These are phyloP conservation scores for Endocalyx cinctus DNA, from an alignment of 2,329 filamentous ascomycete species.

Conservation along the genomic window DNA sequence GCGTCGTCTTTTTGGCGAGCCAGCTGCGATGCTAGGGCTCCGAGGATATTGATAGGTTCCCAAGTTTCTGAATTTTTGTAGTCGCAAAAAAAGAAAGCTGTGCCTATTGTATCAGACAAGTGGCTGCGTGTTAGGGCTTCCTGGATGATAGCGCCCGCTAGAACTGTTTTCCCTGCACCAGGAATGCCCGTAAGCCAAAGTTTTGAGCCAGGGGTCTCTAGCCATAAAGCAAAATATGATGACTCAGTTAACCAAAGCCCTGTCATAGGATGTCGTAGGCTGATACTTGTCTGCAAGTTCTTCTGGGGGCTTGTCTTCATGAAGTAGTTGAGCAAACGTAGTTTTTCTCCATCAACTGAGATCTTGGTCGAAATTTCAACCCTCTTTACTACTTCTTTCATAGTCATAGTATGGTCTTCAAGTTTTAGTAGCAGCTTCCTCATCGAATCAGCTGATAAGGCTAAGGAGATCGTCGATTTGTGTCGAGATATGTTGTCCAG, in stretches of 20 bases:
- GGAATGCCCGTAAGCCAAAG: constrained; percentile 25
- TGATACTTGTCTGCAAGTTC: constrained; percentile 14
- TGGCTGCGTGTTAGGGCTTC: constrained; percentile 8
- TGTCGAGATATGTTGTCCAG: constrained; percentile 15
- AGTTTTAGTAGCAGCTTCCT: constrained; percentile 6
- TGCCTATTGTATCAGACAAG: constrained; percentile 7
- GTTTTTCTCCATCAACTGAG: constrained; percentile 7
- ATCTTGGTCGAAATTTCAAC: constrained; percentile 15
- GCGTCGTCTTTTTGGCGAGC: constrained; percentile 22
- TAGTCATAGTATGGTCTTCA: constrained; percentile 2
- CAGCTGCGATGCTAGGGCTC: constrained; percentile 23
- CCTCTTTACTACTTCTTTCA: constrained; percentile 5
- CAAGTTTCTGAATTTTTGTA: constrained; percentile 20
- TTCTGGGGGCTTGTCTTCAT: constrained; percentile 18
- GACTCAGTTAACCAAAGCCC: constrained; percentile 15
- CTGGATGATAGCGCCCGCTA: constrained; percentile 19
- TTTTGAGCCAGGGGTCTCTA: constrained; percentile 8
- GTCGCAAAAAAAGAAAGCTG: constrained; percentile 28
- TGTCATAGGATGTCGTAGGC: constrained; percentile 18
- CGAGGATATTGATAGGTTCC: constrained; percentile 17
- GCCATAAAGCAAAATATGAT: constrained; percentile 16
- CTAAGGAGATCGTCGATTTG: constrained; percentile 15
- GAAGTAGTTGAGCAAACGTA: constrained; percentile 14
- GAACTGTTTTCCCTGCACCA: constrained; percentile 23
- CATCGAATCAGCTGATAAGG: constrained; percentile 15